Base-by-base conservation (phyloP, 305 asterid genomes). In the Plantago rigida region DNA sequence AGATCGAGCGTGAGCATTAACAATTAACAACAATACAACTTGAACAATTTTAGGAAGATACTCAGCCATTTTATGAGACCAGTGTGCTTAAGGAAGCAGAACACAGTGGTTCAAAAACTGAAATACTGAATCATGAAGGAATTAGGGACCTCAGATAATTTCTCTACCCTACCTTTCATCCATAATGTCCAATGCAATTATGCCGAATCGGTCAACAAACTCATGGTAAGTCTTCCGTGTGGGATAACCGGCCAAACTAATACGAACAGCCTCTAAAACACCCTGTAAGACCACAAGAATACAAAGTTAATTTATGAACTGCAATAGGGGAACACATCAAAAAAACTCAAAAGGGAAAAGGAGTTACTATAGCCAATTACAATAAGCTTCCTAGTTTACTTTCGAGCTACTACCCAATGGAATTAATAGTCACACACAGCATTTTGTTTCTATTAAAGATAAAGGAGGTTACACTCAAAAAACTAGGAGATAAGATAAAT, bases 221-320 rank as follows among this genome's bases (percentile, higher is more conserved):
- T 89, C 99, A 69, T 80, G 87, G 69, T 84, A 89, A 69, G 97
- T 84, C 82, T 84, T 88, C 74, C 99, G 85, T 9, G 96, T 89
- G 64, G 99, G 99, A 66, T 93, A 93, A 58, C 99, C 99, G 1
- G 99, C 97, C 86, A 89, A 76, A 82, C 99, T 93, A 74, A 93
- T 93, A 47, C 99, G 95, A 65, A 93, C 95, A 62, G 99, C 99
- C 79, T 93, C 99, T 52, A 93, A 67, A 72, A 93, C 99, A 79
- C 99, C 99, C 99, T 93, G 78, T 77, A 79, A 39, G 51, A 59
- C 39, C 57, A 71, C 50, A 71, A 5, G 44, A 36, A 36, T 36
- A 6, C 56, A 57, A 68, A 62, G 44, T 29, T 31, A 26, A 9
- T 60, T 50, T 31, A 68, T n/a, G 45, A 54, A 13, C 48, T 31